Conservation (phyloP, 2,329 filamentous ascomycete genomes). For the Thielaviopsis ethacetica region DNA sequence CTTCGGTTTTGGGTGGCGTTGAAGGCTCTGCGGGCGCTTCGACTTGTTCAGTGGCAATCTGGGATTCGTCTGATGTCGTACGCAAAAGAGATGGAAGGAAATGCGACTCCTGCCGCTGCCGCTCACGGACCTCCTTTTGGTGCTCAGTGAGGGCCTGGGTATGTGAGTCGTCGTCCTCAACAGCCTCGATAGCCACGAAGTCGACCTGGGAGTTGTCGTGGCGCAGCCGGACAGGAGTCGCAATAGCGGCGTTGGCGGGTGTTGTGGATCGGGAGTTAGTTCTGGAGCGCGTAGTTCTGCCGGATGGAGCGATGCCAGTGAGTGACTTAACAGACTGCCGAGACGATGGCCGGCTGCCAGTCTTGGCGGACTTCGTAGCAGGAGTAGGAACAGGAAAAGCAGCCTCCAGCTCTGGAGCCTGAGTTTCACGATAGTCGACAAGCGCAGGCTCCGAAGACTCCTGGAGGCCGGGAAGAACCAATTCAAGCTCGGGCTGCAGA, state of each 20-base stretch:
- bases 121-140: slow-evolving; percentile 61
- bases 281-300: not conserved
- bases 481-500: slow-evolving; percentile 36
- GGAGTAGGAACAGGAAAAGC: slow-evolving; percentile 8
- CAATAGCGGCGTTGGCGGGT: not conserved
- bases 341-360: not conserved
- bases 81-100: slow-evolving; percentile 4
- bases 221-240: slow-evolving; percentile 25
- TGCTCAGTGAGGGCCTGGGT: slow-evolving; percentile 64
- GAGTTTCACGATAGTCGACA: slow-evolving; percentile 13
- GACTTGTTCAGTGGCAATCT: not conserved
- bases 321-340: not conserved
- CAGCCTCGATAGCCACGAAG: slow-evolving; percentile 53
- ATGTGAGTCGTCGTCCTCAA: slow-evolving; percentile 29
- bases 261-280: slow-evolving; percentile 3
- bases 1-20: not conserved
- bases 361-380: slow-evolving; percentile 1
- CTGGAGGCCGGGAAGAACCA: slow-evolving; percentile 26
- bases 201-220: slow-evolving; percentile 74
- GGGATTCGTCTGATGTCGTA: not conserved
- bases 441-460: slow-evolving; percentile 16
- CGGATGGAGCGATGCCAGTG: not conserved
- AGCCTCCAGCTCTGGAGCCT: slow-evolving; percentile 9
- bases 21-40: no score
- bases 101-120: slow-evolving; percentile 46